Evolutionary conservation across 108 stramenopile genomes (phyloP), one percentile per base, ranked within the genome.

Genomic region (Cyclotella choctawhatcheeana): DNA sequence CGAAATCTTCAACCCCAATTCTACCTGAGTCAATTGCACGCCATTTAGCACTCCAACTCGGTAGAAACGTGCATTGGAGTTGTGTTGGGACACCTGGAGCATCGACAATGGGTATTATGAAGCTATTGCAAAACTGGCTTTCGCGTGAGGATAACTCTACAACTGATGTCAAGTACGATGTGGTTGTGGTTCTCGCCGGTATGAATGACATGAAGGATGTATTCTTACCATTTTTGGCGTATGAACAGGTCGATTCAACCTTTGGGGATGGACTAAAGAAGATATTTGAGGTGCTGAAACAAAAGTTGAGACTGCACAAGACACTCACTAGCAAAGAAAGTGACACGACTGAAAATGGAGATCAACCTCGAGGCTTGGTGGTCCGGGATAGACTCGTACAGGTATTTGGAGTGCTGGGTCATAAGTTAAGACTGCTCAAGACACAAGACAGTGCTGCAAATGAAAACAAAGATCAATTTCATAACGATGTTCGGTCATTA

Each of bases 171-270:
- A 29, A 64, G 7, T 90, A 86, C 44, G 86, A 90, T 73, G 71
- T 88, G 44, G 86, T 84, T 12, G 84, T 90, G 5, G 85, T 90
- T 26, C 51, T 90, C 35, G 82, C 85, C 5, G 89, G 89, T 61
- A 30, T 84, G 22, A 90, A 90, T 73, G 89, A 90, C 58, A 50
- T 90, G 25, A 90, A 90, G 52, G 82, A 84, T 62, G 70, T 74
- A 7, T 81, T 86, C 27, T 66, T 90, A 54, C 89, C 89, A 0
- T 82, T 85, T 59, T 55, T 85, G 30, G 67, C 79, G 61, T 67
- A 58, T 20, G 52, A 53, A 44, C 34, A 34, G 53, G 27, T 52
- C 58, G 21, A 61, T 47, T 14, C 59, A 16, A 3, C 44, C 32
- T 58, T 63, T 47, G 60, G 29, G 21, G 75, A 71, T 29, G 69